These are phyloP conservation scores for Phytophthora constricta DNA, from an alignment of 352 stramenopile genomes.

Conservation along the genomic window DNA sequence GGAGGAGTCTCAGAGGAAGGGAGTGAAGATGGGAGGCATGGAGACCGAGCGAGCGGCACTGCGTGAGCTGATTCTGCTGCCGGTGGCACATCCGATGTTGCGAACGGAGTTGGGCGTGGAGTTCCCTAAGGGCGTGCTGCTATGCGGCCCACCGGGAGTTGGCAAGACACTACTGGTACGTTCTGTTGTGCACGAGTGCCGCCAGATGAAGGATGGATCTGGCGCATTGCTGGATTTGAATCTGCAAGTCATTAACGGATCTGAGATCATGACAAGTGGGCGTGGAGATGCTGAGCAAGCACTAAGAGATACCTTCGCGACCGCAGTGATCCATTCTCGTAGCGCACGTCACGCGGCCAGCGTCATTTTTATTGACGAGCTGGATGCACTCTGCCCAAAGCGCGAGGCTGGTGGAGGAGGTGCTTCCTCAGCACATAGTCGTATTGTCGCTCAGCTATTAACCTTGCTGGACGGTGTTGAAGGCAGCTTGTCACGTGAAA, in stretches of 20 bases:
- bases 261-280: constrained; percentile 79
- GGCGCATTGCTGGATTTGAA: constrained; percentile 43
- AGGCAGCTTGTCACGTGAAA: constrained; percentile 44
- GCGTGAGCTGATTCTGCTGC: constrained; percentile 77
- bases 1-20: constrained; percentile 7
- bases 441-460: constrained; percentile 95
- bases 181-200: constrained; percentile 67
- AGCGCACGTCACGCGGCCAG: constrained; percentile 41
- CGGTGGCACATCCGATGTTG: constrained; percentile 40
- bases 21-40: constrained; percentile 64
- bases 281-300: constrained; percentile 74
- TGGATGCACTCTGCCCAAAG: constrained; percentile 96
- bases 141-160: constrained; percentile 80
- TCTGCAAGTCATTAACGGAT: constrained; percentile 79
- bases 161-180: constrained; percentile 86
- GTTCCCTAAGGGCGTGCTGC: constrained; percentile 73
- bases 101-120: constrained; percentile 57
- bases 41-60: constrained; percentile 65
- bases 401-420: constrained; percentile 64
- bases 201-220: constrained; percentile 32
- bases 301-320: constrained; percentile 66
- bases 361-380: constrained; percentile 96
- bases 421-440: constrained; percentile 52
- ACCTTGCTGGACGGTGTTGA: constrained; percentile 95
- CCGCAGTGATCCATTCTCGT: constrained; percentile 40